Conservation (phyloP, 1,284 basidiomycete species). For the Rhodotorula mucilaginosa region DNA sequence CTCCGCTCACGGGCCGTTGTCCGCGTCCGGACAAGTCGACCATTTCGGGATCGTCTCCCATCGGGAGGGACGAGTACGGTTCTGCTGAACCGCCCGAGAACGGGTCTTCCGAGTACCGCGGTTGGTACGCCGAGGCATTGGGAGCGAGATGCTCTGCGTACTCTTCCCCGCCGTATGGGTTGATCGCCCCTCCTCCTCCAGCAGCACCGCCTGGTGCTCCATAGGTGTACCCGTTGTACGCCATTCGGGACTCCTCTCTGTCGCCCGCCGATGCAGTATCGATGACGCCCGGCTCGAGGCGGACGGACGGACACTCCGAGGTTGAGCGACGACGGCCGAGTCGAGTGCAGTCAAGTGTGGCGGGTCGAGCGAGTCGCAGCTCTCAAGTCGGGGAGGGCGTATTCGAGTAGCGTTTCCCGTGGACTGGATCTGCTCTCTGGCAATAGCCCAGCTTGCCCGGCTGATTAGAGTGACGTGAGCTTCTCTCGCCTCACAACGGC, state of each 20-base stretch:
- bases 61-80: slow-evolving; percentile 9
- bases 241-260: background rate
- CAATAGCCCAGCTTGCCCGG: too few species aligned
- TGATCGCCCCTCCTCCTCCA: background rate
- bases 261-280: background rate
- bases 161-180: slow-evolving; percentile 14
- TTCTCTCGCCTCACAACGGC: background rate
- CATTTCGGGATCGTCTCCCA: slow-evolving; percentile 32
- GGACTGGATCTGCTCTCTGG: too few species aligned
- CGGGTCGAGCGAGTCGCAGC: background rate
- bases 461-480: too few species aligned
- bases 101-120: slow-evolving; percentile 17
- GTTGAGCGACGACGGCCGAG: background rate
- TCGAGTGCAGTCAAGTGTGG: too few species aligned
- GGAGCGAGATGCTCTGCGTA: slow-evolving; percentile 11
- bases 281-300: background rate
- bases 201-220: background rate
- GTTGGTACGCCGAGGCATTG: background rate
- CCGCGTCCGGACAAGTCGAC: slow-evolving; percentile 11
- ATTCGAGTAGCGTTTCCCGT: too few species aligned
- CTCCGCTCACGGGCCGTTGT: slow-evolving; percentile 3
- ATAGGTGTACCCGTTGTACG: slow-evolving; percentile 4
- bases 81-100: background rate
- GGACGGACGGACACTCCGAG: background rate
- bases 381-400: too few species aligned